These are phyloP conservation scores for Murraya koenigii DNA, from an alignment of 345 rosid species.

Conservation along the genomic window DNA sequence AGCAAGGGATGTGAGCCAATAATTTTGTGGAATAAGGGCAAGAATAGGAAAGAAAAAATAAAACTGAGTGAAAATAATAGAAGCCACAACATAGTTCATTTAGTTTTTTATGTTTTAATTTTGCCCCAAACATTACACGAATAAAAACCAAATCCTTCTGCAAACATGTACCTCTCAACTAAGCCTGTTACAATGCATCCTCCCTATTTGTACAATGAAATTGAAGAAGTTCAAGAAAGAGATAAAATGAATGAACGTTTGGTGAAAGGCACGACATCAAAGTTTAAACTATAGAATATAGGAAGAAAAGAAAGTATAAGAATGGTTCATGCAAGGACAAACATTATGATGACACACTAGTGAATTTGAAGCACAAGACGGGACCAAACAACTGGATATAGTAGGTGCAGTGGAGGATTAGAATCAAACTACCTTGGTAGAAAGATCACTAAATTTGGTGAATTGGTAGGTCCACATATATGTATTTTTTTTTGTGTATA, in stretches of 20 bases:
- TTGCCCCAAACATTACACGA: too few species aligned
- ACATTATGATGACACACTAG: background rate
- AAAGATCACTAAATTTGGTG: constrained; percentile 12
- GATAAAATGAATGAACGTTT: background rate
- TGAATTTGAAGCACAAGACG: constrained; percentile 10
- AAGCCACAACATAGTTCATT: too few species aligned
- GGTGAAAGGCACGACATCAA: background rate
- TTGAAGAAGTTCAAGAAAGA: background rate
- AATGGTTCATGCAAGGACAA: constrained; percentile 4
- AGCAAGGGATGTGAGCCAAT: too few species aligned
- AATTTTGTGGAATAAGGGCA: too few species aligned
- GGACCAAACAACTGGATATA: constrained; percentile 3
- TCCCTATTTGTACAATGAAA: background rate
- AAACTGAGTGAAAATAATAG: too few species aligned
- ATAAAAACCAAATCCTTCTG: too few species aligned
- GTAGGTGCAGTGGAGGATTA: constrained; percentile 7
- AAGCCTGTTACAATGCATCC: too few species aligned
- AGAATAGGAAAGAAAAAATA: too few species aligned
- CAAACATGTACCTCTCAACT: too few species aligned
- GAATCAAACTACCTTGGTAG: constrained; percentile 22
- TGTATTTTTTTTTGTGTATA: background rate
- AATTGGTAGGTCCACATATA: constrained; percentile 13
- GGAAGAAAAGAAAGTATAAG: background rate
- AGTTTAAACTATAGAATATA: background rate
- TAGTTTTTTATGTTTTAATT: too few species aligned